A percentile compares a stretch with the other conserved stretches of the same genome.
phyloP scores from a whole-genome alignment of 805 yeast species.

The Huiozyma sinensis region DNA sequence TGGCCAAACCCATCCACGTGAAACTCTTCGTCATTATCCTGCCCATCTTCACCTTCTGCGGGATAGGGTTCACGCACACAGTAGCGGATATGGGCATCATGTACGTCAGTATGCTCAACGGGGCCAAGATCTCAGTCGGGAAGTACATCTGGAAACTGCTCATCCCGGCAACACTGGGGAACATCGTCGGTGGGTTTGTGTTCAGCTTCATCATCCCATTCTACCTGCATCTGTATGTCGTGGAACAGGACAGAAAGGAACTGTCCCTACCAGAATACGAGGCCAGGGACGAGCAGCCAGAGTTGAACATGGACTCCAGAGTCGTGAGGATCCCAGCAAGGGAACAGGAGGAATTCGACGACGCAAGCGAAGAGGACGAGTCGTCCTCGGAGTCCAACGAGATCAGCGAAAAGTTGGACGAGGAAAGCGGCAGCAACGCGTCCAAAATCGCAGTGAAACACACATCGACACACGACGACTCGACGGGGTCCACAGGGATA shows the following conservation, averaged over 20 bases:
- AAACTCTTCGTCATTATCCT: conserved; percentile 50
- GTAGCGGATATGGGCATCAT: conserved; percentile 74
- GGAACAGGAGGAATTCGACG: conserved; percentile 5
- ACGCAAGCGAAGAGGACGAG: conserved; percentile 4
- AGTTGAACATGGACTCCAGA: conserved; percentile 64
- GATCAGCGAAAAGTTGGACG: conserved; percentile 1
- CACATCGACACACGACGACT: neutral
- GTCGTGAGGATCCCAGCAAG: conserved; percentile 43
- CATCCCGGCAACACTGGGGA: conserved; percentile 64
- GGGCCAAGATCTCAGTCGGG: conserved; percentile 54
- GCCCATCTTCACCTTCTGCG: conserved; percentile 71
- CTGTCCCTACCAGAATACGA: conserved; percentile 60
- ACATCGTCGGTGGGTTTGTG: conserved; percentile 65
- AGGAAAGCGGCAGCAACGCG: neutral
- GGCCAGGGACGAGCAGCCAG: conserved; percentile 72
- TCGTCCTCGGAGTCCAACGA: neutral
- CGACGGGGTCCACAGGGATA: neutral
- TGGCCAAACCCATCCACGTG: conserved; percentile 74
- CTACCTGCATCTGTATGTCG: conserved; percentile 61
- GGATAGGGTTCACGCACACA: conserved; percentile 67
- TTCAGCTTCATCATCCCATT: conserved; percentile 59
- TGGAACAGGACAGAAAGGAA: conserved; percentile 55
- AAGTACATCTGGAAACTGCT: conserved; percentile 61
- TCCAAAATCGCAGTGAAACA: neutral
- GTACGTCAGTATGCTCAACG: conserved; percentile 57